phyloP scores from a whole-genome alignment of 1,284 basidiomycete genomes.

The Melampsora americana region DNA sequence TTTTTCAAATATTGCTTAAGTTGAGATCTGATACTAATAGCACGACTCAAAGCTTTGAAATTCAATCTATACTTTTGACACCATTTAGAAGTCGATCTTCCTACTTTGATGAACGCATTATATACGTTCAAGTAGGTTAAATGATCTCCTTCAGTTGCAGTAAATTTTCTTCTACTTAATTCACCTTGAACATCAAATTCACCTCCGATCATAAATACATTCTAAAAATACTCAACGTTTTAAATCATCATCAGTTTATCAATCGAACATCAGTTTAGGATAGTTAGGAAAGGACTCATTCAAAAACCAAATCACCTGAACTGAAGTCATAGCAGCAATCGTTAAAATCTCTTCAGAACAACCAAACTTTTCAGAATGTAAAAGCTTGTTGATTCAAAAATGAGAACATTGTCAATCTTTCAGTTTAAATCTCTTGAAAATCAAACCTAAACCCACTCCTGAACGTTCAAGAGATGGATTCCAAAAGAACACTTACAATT shows the following conservation, averaged over 20 bases:
- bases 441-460: too few species aligned
- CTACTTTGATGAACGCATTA: constrained; percentile 80
- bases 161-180: constrained; percentile 87
- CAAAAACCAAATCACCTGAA: constrained; percentile 63
- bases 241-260: neutral
- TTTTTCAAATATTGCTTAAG: constrained; percentile 86
- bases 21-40: constrained; percentile 84
- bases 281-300: neutral
- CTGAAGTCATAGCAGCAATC: constrained; percentile 89
- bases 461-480: too few species aligned
- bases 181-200: constrained; percentile 79
- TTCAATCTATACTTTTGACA: constrained; percentile 87
- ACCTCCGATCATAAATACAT: constrained; percentile 75
- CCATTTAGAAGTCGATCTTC: constrained; percentile 77
- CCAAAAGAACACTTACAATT: constrained; percentile 56
- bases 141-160: constrained; percentile 95
- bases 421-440: too few species aligned
- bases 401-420: constrained; percentile 10
- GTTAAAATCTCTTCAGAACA: constrained; percentile 92
- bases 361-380: constrained; percentile 73
- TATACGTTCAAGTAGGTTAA: constrained; percentile 88
- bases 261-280: neutral
- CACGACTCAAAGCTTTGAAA: constrained; percentile 85
- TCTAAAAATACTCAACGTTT: constrained; percentile 57
- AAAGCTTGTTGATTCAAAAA: constrained; percentile 61